phyloP scores from a whole-genome alignment of 805 yeast species.

The Spathaspora sp. region DNA sequence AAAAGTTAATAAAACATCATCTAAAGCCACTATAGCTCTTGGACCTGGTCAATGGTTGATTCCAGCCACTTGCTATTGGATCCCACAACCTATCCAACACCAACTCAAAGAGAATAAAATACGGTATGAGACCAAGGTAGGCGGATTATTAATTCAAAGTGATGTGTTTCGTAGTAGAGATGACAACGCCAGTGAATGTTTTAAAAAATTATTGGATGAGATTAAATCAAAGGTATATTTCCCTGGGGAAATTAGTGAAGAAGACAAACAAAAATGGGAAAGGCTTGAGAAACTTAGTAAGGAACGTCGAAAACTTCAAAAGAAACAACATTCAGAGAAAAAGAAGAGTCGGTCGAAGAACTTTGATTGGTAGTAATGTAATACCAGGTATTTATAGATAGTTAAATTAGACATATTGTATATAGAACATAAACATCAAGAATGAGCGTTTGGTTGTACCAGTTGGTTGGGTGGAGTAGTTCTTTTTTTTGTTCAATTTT shows the following conservation, averaged over 20 bases:
- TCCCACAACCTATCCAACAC: constrained; percentile 48
- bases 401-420: neutral
- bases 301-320: constrained; percentile 29
- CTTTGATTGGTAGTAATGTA: constrained; percentile 20
- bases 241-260: constrained; percentile 44
- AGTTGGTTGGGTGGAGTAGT: neutral
- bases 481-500: neutral
- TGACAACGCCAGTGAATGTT: constrained; percentile 55
- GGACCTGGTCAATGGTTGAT: constrained; percentile 39
- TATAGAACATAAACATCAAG: neutral
- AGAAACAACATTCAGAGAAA: constrained; percentile 37
- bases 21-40: constrained; percentile 62
- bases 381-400: neutral
- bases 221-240: constrained; percentile 46
- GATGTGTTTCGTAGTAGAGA: constrained; percentile 59
- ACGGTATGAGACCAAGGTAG: constrained; percentile 52
- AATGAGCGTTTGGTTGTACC: neutral
- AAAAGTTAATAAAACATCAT: constrained; percentile 70
- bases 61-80: constrained; percentile 46
- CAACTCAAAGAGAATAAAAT: constrained; percentile 40
- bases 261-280: constrained; percentile 51
- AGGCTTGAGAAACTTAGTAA: constrained; percentile 25
- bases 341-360: constrained; percentile 32
- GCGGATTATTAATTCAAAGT: constrained; percentile 56
- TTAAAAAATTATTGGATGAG: constrained; percentile 52